Base-by-base conservation (phyloP, 495 filamentous ascomycete species). In the Tuber indicum region DNA sequence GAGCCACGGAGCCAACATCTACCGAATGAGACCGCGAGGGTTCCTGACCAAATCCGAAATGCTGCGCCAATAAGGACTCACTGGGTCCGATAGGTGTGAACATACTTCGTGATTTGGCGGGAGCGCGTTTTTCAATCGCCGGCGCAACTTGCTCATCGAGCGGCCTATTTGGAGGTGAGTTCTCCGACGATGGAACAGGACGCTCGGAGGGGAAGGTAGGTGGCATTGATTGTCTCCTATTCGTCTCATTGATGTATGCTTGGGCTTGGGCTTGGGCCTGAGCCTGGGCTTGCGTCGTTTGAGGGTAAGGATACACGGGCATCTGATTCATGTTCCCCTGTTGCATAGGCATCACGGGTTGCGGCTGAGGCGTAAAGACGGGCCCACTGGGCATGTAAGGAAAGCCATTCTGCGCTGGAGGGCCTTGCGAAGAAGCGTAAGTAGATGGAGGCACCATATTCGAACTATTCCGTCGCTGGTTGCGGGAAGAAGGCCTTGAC, bases 71-170 rank as follows among this genome's bases (percentile, higher is more conserved):
- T 78, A 97, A 90, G 9, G 96, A 98, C 70, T 92, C 89, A 76
- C 91, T 93, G 82, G 97, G 95, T 79, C 97, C 96, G 75, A 98
- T 97, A 2, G 96, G 96, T 1, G 96, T 99, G 81, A 97, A 98
- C 74, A 98, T 98, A 84, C 94, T 97, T 75, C 94, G 91, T 12
- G 92, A 92, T 84, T 95, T 94, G 32, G 90, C 90, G 21, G 91
- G 89, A n/a, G 92, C 85, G 41, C 92, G 91, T 82, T 93, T 94
- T 74, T 90, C 88, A n/a, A 87, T 70, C 84, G 84, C 72, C 84
- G 83, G 42, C 82, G 83, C 66, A 79, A 78, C 70, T 81, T 81
- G 41, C 85, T 86, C 42, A 80, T 74, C 36, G 77, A 84, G 82
- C 0, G 78, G 76, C 44, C 49, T 58, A 4, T 82, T 81, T 36